phyloP scores from a whole-genome alignment of 2,329 filamentous ascomycete species.

The Ophiocordyceps unilateralis region DNA sequence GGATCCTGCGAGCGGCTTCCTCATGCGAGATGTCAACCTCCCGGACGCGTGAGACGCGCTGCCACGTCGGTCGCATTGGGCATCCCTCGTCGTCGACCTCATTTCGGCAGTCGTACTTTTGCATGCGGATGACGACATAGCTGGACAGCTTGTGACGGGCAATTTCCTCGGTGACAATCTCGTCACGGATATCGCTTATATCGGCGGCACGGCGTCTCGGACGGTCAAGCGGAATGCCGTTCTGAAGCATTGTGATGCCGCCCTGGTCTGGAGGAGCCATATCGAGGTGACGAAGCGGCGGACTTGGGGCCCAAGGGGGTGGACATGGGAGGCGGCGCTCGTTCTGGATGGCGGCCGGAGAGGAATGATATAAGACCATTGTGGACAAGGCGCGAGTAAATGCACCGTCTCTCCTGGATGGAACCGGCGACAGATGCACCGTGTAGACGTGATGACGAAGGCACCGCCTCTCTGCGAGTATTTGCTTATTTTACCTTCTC shows the following conservation, averaged over 20 bases:
- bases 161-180: slow-evolving; percentile 19
- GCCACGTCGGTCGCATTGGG: slow-evolving; percentile 20
- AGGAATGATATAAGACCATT: neutral
- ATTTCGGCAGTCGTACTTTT: slow-evolving; percentile 17
- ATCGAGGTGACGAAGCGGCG: neutral
- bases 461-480: too few species aligned
- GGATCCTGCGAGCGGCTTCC: slow-evolving; percentile 19
- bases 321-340: neutral
- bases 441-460: too few species aligned
- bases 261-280: too few species aligned
- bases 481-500: too few species aligned
- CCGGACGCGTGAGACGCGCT: slow-evolving; percentile 14
- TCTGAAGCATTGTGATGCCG: too few species aligned
- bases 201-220: slow-evolving; percentile 5
- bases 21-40: slow-evolving; percentile 19
- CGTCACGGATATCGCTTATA: slow-evolving; percentile 19
- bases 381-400: too few species aligned
- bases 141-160: slow-evolving; percentile 21
- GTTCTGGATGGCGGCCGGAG: neutral
- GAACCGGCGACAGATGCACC: too few species aligned
- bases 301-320: neutral
- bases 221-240: slow-evolving; percentile 4
- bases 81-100: slow-evolving; percentile 19
- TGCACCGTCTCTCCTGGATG: too few species aligned
- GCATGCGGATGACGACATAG: slow-evolving; percentile 23